Base-by-base conservation (phyloP, 2,329 filamentous ascomycete genomes). In the Tolypocladium guangdongense region DNA sequence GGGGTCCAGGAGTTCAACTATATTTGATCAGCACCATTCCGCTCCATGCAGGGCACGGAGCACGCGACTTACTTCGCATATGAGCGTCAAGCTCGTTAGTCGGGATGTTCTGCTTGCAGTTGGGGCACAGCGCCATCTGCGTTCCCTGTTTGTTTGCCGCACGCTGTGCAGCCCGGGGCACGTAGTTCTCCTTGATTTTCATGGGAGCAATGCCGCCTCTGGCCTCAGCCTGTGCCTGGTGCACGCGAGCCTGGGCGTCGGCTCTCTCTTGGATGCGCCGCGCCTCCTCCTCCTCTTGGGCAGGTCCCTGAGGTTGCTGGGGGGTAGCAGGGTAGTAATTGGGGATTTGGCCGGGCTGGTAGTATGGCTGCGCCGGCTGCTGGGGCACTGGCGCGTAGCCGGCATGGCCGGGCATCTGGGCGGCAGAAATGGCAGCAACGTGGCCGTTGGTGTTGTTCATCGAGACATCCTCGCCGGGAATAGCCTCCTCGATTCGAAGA, bases 161-260 rank as follows among this genome's bases (percentile, higher is more conserved):
- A 64, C 85, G 81, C 53, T 86, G 84, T 45, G 88, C 85, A 2
- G 90, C 90, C 50, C 89, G 83, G 0, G 92, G 91, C 20, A 96
- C 87, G 66, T 96, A 96, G 69, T 96, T 92, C 66, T 88, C 88
- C 66, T 90, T 87, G 67, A 97, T 96, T 68, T 91, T 92, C 83
- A 95, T 91, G 0, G 86, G 81, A 35, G 77, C 78, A 45, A 80
- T 76, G 49, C 80, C 80, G 37, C 82, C 82, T 64, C 85, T 85
- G 8, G 88, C 85, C 55, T 90, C 87, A n/a, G 86, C 83, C 64
- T 90, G 86, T 11, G 87, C 86, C 60, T 88, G 86, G 56, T 90
- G 86, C 64, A 86, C 83, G 54, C 86, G 83, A 43, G 74, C 69
- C 53, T 79, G 77, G 11, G 79, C 78, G 52, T 84, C 79, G 35